A percentile compares a stretch with the other conserved stretches of the same genome.
Evolutionary conservation across 1,284 basidiomycete species (phyloP).

Genomic region (Microbotryomycetes sp.): DNA sequence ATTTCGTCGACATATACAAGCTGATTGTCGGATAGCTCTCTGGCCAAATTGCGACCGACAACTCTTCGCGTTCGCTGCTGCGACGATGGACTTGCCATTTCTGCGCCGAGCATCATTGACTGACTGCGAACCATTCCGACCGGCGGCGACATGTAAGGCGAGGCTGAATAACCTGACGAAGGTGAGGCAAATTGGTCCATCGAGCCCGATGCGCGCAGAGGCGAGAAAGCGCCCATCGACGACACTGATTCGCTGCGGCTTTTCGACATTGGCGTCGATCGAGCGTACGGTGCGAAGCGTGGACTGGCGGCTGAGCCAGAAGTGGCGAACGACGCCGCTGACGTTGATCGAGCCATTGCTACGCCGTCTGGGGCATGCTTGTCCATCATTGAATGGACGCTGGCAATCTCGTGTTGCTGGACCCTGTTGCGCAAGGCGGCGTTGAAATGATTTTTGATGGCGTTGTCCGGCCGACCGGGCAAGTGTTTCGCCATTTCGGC

Average conservation of each 20-base stretch:
- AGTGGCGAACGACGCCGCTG: conserved; percentile 19
- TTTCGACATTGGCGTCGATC: conserved; percentile 11
- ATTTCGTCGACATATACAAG: neutral
- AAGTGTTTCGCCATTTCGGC: conserved; percentile 37
- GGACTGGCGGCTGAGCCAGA: neutral
- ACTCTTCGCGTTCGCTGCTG: neutral
- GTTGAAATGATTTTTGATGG: conserved; percentile 39
- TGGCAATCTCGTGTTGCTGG: neutral
- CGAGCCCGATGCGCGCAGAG: conserved; percentile 1
- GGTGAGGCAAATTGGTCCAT: conserved; percentile 3
- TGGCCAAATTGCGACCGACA: conserved; percentile 7
- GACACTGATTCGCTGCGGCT: conserved; percentile 28
- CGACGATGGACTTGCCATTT: neutral
- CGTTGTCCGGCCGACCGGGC: conserved; percentile 37
- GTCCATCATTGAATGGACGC: neutral
- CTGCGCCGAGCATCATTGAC: neutral
- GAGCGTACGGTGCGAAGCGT: conserved; percentile 22
- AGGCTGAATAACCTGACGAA: neutral
- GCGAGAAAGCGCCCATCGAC: conserved; percentile 5
- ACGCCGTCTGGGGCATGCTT: neutral
- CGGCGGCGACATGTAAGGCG: conserved; percentile 5
- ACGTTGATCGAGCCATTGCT: conserved; percentile 13
- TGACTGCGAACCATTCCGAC: conserved; percentile 7
- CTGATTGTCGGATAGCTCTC: neutral
- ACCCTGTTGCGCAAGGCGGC: conserved; percentile 9